Evolutionary conservation across 2,329 filamentous ascomycete species (phyloP).

Genomic region (Ascochyta koolunga): DNA sequence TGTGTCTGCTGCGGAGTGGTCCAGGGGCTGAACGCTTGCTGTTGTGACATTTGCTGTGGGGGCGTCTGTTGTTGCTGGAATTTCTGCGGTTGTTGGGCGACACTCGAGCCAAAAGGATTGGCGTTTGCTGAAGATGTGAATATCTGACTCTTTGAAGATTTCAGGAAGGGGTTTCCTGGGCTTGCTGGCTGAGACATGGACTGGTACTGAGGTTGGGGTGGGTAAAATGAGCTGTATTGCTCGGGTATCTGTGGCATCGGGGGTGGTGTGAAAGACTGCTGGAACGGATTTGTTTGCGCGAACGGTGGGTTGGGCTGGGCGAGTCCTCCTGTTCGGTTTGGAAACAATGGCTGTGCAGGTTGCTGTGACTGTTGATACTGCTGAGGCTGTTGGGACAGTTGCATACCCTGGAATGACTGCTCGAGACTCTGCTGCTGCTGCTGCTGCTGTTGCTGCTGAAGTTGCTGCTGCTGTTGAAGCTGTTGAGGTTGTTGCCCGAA

Average conservation of each 20-base stretch:
- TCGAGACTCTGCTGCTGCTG: slow-evolving; percentile 55
- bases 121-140: slow-evolving; percentile 44
- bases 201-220: slow-evolving; percentile 43
- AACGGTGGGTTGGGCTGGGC: slow-evolving; percentile 49
- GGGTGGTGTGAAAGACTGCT: slow-evolving; percentile 50
- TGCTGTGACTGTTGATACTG: slow-evolving; percentile 50
- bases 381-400: slow-evolving; percentile 57
- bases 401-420: slow-evolving; percentile 77
- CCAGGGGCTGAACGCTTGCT: slow-evolving; percentile 34
- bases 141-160: slow-evolving; percentile 50
- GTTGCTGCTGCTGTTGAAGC: slow-evolving; percentile 19
- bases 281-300: slow-evolving; percentile 49
- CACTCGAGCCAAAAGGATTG: slow-evolving; percentile 49
- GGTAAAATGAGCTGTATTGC: slow-evolving; percentile 45
- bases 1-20: slow-evolving; percentile 27
- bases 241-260: slow-evolving; percentile 50
- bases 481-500: slow-evolving; percentile 20
- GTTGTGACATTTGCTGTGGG: slow-evolving; percentile 20
- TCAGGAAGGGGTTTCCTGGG: slow-evolving; percentile 53
- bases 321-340: slow-evolving; percentile 74
- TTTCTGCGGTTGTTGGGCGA: slow-evolving; percentile 58
- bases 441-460: slow-evolving; percentile 22
- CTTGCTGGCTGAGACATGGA: slow-evolving; percentile 48
- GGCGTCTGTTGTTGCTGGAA: slow-evolving; percentile 20
- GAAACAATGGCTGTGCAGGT: slow-evolving; percentile 63